Percentiles rank a stretch among this genome's conserved stretches.
phyloP scores from a whole-genome alignment of 331 rosid genomes.

The Acacia pycnantha region DNA sequence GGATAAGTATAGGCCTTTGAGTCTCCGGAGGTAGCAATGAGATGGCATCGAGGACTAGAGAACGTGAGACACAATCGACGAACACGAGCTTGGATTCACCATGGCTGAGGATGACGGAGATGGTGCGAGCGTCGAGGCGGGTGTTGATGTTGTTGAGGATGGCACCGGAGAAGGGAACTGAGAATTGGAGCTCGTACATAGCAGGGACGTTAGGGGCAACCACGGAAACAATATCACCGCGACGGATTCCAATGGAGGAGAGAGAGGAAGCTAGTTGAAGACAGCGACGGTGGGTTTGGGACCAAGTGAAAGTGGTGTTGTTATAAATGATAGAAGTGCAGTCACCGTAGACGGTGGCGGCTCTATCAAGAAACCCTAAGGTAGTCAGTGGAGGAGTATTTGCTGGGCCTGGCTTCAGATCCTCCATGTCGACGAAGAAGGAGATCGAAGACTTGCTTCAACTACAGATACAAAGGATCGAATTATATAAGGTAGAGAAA shows the following conservation, averaged over 20 bases:
- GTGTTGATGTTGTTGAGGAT: conserved; percentile 55
- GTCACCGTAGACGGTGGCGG: conserved; percentile 50
- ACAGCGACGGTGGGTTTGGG: conserved; percentile 60
- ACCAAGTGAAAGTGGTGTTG: conserved; percentile 50
- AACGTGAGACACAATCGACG: conserved; percentile 19
- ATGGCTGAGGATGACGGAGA: conserved; percentile 56
- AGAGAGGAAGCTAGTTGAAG: conserved; percentile 60
- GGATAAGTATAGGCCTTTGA: conserved; percentile 36
- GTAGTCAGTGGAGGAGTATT: conserved; percentile 59
- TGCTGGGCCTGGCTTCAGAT: conserved; percentile 27
- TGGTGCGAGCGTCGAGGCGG: conserved; percentile 46
- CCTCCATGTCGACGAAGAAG: conserved; percentile 34
- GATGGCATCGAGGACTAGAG: conserved; percentile 38
- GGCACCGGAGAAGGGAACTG: conserved; percentile 63
- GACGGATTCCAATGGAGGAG: conserved; percentile 36
- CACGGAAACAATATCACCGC: conserved; percentile 53
- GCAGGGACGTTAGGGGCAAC: conserved; percentile 58
- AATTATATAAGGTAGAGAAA: too few species aligned
- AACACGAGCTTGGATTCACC: conserved; percentile 63
- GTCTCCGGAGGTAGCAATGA: conserved; percentile 31
- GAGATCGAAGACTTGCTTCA: too few species aligned
- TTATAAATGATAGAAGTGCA: conserved; percentile 43
- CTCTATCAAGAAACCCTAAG: conserved; percentile 53
- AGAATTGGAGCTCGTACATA: conserved; percentile 74
- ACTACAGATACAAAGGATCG: too few species aligned